Evolutionary conservation across 2,329 filamentous ascomycete genomes (phyloP).

Genomic region (Curvularia spicifera): DNA sequence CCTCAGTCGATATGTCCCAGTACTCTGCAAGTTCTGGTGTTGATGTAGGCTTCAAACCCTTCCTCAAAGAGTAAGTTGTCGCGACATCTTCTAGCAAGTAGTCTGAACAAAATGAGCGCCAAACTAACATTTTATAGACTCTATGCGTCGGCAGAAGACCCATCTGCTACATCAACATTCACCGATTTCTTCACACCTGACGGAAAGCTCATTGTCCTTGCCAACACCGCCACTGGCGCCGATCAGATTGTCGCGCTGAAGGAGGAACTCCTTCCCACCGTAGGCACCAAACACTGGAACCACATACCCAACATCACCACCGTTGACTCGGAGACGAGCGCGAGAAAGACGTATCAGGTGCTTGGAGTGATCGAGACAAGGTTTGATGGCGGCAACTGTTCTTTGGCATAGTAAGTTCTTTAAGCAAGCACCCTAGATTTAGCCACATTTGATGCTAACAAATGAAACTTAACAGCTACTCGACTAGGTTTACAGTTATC

Average conservation of each 20-base stretch:
- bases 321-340: conserved; percentile 4
- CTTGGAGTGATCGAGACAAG: conserved; percentile 9
- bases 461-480: conserved; percentile 2
- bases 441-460: conserved; percentile 1
- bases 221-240: neutral
- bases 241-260: conserved; percentile 12
- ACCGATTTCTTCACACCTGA: conserved; percentile 9
- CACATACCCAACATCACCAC: conserved; percentile 8
- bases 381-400: conserved; percentile 12
- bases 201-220: conserved; percentile 9
- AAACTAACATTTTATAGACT: neutral
- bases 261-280: conserved; percentile 3
- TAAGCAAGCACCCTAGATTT: neutral
- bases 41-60: conserved; percentile 3
- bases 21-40: conserved; percentile 7
- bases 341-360: conserved; percentile 9
- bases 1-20: conserved; percentile 8
- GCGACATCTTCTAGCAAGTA: neutral
- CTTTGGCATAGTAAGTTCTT: conserved; percentile 11
- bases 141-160: conserved; percentile 9
- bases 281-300: conserved; percentile 12
- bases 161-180: conserved; percentile 7
- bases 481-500: conserved; percentile 9
- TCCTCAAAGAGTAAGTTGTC: conserved; percentile 5
- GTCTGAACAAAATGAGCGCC: neutral